Conservation (phyloP, 73 alveolate species). For the Symbiodinium pilosum region DNA sequence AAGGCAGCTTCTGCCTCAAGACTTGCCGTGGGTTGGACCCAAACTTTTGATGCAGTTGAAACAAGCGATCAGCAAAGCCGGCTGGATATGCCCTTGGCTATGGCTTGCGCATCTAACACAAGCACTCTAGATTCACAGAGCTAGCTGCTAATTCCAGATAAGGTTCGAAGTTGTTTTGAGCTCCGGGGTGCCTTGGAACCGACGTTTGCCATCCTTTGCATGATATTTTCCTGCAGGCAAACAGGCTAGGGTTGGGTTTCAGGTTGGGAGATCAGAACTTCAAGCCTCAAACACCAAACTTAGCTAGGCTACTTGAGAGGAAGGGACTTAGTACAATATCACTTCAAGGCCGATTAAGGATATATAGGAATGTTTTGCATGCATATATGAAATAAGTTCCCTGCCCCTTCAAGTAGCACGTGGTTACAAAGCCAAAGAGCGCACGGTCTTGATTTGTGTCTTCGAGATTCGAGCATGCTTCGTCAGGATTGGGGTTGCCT, state of each 20-base stretch:
- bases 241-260: background rate
- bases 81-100: background rate
- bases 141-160: background rate
- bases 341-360: no score
- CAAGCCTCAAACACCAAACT: background rate
- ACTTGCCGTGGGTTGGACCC: background rate
- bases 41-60: background rate
- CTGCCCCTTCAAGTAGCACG: no score
- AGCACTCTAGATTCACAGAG: background rate
- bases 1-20: background rate
- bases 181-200: background rate
- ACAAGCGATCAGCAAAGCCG: background rate
- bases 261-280: no score
- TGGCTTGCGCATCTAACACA: no score
- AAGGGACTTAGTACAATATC: no score
- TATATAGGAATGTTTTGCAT: no score
- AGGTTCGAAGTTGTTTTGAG: background rate
- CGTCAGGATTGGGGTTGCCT: background rate
- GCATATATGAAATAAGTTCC: no score
- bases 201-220: background rate
- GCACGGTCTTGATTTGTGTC: background rate
- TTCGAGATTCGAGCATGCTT: background rate
- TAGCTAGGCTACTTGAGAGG: no score
- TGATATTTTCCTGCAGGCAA: background rate
- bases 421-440: background rate